Evolutionary conservation across 805 yeast genomes (phyloP), one percentile per base, ranked within the genome.

Genomic region (Metschnikowia continentalis): DNA sequence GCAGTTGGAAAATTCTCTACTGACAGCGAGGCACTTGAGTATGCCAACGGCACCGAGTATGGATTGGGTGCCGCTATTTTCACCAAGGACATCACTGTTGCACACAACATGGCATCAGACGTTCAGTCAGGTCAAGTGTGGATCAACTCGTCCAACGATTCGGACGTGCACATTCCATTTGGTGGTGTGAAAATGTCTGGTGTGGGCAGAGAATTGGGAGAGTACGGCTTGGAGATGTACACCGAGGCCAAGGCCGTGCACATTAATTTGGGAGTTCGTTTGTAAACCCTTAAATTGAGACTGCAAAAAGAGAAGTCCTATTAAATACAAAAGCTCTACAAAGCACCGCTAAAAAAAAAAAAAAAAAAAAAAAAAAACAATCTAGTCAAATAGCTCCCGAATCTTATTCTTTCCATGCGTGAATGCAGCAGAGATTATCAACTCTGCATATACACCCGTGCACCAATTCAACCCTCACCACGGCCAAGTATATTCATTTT

Each of bases 11-110:
- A 79, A 67, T 89, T 89, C 70, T 64, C 71, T 35, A 72, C 82
- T 32, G 86, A 82, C 56, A 85, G 81, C 46, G 91, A 88, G 62
- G 96, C 82, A 5, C 55, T 89, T 26, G 71, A 67, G 54, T 76
- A 75, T 53, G 95, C 95, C 58, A 89, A 89, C 67, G 80, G 79
- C 59, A 77, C 90, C 10, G 77, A 76, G 47, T 89, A 88, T 64
- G 96, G 96, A 5, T 79, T 89, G 50, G 96, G 91, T 8, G 88
- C 91, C 4, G 85, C 91, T 63, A 80, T 89, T 10, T 89, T 88
- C 76, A 81, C 95, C 42, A 70, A 72, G 54, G 84, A 87, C 65
- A 74, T 88, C 54, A 74, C 77, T 49, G 74, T 78, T 51, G 94
- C 90, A 3, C 88, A 87, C 65, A 65, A 71, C 46, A 74, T 84